Base-by-base conservation (phyloP, 179 eudicot genomes). In the Spinacia oleracea region DNA sequence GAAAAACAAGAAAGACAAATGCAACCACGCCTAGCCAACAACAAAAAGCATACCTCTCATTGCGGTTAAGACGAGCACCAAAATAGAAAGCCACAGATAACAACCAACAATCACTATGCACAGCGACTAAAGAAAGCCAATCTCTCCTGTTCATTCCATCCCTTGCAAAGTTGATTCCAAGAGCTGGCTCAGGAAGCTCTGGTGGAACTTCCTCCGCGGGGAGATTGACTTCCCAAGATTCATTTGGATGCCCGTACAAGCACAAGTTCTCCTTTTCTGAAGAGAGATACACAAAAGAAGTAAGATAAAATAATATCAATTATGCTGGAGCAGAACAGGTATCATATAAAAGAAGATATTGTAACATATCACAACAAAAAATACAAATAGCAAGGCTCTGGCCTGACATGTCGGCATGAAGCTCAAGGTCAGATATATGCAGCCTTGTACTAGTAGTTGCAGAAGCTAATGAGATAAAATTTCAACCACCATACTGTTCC, bases 61-160 rank as follows among this genome's bases (percentile, higher is more conserved):
- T 89, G 67, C 91, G 91, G 76, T 90, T 88, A 56, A 91, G 88
- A 70, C 91, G 91, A 72, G 89, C 87, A 72, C 89, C 87, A 73
- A 87, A 87, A 71, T 84, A 87, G 83, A 87, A 91, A 51, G 87
- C 84, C 71, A 90, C 90, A 62, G 89, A 88, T 67, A 87, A 85
- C 83, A 87, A 76, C 87, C 89, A 84, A 55, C 87, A 85, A 80
- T 84, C 87, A 81, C 89, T 84, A 48, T 87, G 87, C 55, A 87
- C 87, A 38, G 89, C 89, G 82, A 86, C 87, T 51, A 87, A 66
- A 73, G 89, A 85, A 32, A 87, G 83, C 89, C 89, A 87, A 77
- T 87, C 89, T 48, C 81, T 87, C 34, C 85, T 84, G 46, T 78
- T 78, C 89, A 87, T 87, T 9, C 89, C 89, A 78, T 87, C 89